Evolutionary conservation across 2,329 filamentous ascomycete genomes (phyloP).

Genomic region (Ophiostoma ulmi): DNA sequence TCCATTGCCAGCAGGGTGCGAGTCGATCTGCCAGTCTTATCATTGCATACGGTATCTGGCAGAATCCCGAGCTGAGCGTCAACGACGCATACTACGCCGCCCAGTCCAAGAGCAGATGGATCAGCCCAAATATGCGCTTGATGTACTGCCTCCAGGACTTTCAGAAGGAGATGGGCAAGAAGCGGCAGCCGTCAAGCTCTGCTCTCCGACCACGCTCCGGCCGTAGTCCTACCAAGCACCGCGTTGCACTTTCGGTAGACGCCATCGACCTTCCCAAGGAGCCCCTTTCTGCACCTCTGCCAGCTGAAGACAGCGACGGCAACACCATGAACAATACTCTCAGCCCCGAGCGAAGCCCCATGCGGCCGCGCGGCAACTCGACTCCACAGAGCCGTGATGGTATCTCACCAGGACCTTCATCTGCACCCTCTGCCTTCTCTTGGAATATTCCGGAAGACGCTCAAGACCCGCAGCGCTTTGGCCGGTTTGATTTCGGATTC

Average conservation of each 20-base stretch:
- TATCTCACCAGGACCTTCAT: constrained; percentile 59
- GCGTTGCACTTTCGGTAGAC: constrained; percentile 56
- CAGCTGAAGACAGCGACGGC: constrained; percentile 45
- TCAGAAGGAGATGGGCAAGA: constrained; percentile 57
- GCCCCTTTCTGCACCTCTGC: constrained; percentile 57
- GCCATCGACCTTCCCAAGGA: constrained; percentile 51
- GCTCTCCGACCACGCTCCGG: constrained; percentile 47
- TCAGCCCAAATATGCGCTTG: constrained; percentile 85
- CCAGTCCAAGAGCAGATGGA: constrained; percentile 78
- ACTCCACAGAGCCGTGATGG: constrained; percentile 44
- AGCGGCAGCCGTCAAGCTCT: constrained; percentile 39
- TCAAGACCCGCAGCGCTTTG: constrained; percentile 38
- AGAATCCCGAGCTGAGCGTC: constrained; percentile 68
- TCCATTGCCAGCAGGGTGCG: constrained; percentile 83
- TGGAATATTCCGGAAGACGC: constrained; percentile 51
- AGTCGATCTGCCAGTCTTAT: constrained; percentile 81
- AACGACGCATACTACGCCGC: constrained; percentile 80
- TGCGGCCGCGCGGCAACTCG: constrained; percentile 49
- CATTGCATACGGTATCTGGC: constrained; percentile 78
- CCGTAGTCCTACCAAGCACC: constrained; percentile 56
- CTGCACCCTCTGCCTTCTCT: constrained; percentile 58
- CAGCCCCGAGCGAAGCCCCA: constrained; percentile 39
- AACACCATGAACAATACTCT: constrained; percentile 40
- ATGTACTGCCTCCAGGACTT: constrained; percentile 88
- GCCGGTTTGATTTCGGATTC: constrained; percentile 38